Conservation (phyloP, 305 asterid genomes). For the Fraxinus paxiana region DNA sequence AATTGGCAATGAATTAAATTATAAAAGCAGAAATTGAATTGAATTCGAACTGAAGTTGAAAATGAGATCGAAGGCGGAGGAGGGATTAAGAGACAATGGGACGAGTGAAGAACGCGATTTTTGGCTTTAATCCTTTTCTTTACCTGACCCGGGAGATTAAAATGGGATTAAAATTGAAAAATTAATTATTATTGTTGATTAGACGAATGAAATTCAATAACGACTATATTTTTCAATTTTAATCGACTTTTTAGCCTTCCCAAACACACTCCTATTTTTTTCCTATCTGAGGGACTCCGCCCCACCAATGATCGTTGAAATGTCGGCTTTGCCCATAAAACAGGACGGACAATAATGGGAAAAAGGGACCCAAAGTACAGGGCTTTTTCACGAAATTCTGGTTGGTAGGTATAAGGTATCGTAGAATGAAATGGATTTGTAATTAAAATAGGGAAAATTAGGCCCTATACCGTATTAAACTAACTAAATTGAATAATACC, state of each 20-base stretch:
- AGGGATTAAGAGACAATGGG: conserved; percentile 2
- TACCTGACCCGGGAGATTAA: too few species aligned
- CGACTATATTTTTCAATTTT: too few species aligned
- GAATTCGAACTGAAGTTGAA: conserved; percentile 4
- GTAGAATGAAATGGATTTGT: too few species aligned
- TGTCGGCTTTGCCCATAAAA: not conserved
- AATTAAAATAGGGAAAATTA: too few species aligned
- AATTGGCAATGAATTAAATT: conserved; percentile 1
- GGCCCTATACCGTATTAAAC: too few species aligned
- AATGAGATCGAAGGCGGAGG: conserved; percentile 1
- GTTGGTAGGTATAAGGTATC: too few species aligned
- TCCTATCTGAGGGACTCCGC: not conserved
- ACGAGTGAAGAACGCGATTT: conserved; percentile 34
- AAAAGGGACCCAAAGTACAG: not conserved
- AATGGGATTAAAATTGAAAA: too few species aligned
- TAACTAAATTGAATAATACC: too few species aligned
- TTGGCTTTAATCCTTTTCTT: conserved; percentile 24
- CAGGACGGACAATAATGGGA: not conserved
- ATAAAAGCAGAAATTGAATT: conserved; percentile 18
- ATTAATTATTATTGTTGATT: too few species aligned
- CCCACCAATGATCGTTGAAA: not conserved
- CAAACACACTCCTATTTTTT: too few species aligned
- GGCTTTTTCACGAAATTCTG: not conserved
- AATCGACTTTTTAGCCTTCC: too few species aligned
- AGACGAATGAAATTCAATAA: too few species aligned